phyloP scores from a whole-genome alignment of 1,284 basidiomycete species.

The Sporisorium reilianum region DNA sequence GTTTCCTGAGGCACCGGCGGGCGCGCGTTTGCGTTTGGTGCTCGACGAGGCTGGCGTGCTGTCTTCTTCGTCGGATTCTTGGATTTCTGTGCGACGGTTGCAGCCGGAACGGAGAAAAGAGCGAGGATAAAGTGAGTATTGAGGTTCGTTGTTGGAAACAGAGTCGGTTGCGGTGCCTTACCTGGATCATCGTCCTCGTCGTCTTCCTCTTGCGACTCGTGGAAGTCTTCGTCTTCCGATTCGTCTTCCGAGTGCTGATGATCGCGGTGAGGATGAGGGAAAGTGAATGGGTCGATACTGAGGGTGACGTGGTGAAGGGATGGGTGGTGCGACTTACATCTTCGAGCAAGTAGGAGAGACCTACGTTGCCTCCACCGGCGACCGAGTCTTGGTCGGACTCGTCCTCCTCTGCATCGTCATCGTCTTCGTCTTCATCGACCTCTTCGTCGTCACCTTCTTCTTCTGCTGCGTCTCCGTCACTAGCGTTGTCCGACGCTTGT shows the following conservation, averaged over 20 bases:
- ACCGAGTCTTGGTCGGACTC: constrained; percentile 8
- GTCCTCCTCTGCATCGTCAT: background rate
- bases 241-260: constrained; percentile 38
- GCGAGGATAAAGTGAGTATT: background rate
- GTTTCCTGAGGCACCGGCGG: background rate
- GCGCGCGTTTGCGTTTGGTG: constrained; percentile 22
- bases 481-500: background rate
- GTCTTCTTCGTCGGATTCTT: constrained; percentile 43
- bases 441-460: constrained; percentile 8
- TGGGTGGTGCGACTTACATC: constrained; percentile 18
- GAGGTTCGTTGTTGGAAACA: background rate
- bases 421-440: constrained; percentile 12
- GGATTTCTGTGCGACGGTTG: constrained; percentile 17
- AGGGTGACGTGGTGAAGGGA: background rate
- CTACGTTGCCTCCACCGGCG: constrained; percentile 13
- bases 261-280: no score
- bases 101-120: background rate
- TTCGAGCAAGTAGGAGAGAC: constrained; percentile 35
- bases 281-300: no score
- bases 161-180: constrained; percentile 2
- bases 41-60: constrained; percentile 30
- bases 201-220: constrained; percentile 38
- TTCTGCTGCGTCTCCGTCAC: background rate
- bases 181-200: constrained; percentile 43
- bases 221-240: constrained; percentile 37